These are phyloP conservation scores for Curvularia sp. DNA, from an alignment of 2,329 filamentous ascomycete species.

Conservation along the genomic window DNA sequence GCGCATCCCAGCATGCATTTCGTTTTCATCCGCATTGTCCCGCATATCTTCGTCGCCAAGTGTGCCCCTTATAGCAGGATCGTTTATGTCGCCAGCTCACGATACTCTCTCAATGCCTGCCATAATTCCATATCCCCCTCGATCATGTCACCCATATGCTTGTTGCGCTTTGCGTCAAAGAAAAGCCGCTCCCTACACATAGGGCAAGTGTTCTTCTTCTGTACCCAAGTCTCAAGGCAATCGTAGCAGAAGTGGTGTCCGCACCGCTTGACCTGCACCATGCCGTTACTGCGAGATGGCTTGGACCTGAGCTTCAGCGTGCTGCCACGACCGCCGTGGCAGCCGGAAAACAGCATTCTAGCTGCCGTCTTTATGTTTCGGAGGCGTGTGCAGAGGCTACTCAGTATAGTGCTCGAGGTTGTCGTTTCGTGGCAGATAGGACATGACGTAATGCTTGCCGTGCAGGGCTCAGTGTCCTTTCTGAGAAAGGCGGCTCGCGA, in stretches of 20 bases:
- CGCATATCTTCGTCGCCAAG: not conserved
- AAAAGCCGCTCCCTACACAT: conserved; percentile 6
- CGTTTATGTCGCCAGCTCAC: not conserved
- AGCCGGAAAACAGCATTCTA: not conserved
- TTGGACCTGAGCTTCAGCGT: not conserved
- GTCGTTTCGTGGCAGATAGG: conserved; percentile 2
- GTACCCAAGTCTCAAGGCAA: conserved; percentile 4
- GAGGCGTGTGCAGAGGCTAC: not conserved
- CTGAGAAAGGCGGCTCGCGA: not conserved
- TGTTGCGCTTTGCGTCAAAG: not conserved
- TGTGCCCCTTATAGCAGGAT: not conserved
- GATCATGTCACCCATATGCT: not conserved
- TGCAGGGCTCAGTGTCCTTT: not conserved
- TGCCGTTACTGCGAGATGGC: not conserved
- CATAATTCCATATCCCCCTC: not conserved
- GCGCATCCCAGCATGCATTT: not conserved
- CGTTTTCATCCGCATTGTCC: not conserved
- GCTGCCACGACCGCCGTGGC: not conserved
- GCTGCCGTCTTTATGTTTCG: not conserved
- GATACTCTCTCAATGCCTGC: not conserved
- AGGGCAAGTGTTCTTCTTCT: conserved; percentile 5
- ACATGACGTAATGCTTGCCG: not conserved
- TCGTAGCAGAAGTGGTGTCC: conserved; percentile 9
- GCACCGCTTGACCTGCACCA: conserved; percentile 5
- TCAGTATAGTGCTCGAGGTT: not conserved